These are phyloP conservation scores for Suillus alpinus DNA, from an alignment of 768 basidiomycete genomes.

Conservation along the genomic window DNA sequence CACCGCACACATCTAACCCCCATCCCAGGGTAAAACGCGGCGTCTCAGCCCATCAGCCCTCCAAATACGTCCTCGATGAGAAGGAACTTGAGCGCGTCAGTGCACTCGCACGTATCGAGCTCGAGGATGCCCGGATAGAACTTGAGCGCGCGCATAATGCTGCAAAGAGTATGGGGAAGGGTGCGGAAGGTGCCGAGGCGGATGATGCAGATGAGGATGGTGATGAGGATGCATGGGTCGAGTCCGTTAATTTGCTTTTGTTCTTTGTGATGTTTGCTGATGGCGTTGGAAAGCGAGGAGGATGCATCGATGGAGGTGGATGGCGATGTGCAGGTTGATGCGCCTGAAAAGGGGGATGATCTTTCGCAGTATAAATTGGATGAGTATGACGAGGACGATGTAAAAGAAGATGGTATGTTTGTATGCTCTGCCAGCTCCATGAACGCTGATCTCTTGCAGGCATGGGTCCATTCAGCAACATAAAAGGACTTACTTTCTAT, in stretches of 20 bases:
- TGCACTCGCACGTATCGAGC: conserved; percentile 78
- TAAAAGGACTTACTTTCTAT: conserved; percentile 93
- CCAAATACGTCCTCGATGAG: conserved; percentile 89
- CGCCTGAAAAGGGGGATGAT: conserved; percentile 52
- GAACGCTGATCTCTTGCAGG: conserved; percentile 33
- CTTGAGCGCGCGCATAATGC: conserved; percentile 79
- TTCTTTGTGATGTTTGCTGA: conserved; percentile 15
- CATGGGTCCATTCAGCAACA: conserved; percentile 86
- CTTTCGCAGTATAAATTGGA: conserved; percentile 88
- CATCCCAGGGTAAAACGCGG: conserved; percentile 73
- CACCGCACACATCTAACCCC: background rate
- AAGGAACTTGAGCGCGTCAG: conserved; percentile 88
- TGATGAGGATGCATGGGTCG: conserved; percentile 70
- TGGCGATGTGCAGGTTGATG: conserved; percentile 24
- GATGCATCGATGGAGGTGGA: conserved; percentile 66
- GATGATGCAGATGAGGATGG: conserved; percentile 53
- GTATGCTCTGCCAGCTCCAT: background rate
- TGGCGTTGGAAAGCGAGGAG: conserved; percentile 37
- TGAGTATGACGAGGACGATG: conserved; percentile 81
- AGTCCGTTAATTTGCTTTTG: conserved; percentile 56
- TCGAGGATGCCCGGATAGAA: conserved; percentile 87
- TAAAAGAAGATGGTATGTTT: conserved; percentile 31
- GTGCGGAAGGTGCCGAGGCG: conserved; percentile 62
- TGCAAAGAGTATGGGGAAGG: conserved; percentile 66
- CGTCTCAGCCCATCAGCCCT: conserved; percentile 67